Percentiles rank a stretch among this genome's conserved stretches.
These are phyloP conservation scores for Magnaporthiopsis incrustans DNA, from an alignment of 2,329 filamentous ascomycete species.

Conservation along the genomic window DNA sequence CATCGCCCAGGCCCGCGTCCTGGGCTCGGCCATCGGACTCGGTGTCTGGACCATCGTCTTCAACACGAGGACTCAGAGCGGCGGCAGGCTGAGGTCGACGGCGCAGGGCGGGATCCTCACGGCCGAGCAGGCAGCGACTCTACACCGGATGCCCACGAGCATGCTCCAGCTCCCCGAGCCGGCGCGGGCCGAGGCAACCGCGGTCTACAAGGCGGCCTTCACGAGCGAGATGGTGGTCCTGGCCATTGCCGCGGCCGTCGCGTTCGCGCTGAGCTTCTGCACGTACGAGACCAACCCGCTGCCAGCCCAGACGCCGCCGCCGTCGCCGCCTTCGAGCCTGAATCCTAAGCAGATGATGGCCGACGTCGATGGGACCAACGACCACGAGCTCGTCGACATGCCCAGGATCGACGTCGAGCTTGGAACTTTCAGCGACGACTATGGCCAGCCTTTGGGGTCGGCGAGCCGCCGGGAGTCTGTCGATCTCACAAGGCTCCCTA, in stretches of 20 bases:
- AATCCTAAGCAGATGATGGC: constrained; percentile 6
- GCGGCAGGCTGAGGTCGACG: constrained; percentile 16
- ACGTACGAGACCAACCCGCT: constrained; percentile 15
- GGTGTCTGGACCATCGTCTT: constrained; percentile 52
- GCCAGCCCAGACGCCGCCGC: constrained; percentile 10
- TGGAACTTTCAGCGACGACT: neutral
- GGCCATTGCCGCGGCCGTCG: constrained; percentile 11
- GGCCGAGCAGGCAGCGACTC: constrained; percentile 12
- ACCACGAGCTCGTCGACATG: neutral
- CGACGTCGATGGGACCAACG: neutral
- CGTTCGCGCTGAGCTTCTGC: constrained; percentile 14
- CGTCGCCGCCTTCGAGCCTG: neutral
- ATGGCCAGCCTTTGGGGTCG: neutral
- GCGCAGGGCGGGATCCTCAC: constrained; percentile 13
- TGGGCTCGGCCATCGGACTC: constrained; percentile 52
- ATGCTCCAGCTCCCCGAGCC: constrained; percentile 14
- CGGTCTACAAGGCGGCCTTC: constrained; percentile 14
- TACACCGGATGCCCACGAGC: constrained; percentile 15
- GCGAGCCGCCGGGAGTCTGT: neutral
- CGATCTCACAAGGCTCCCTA: constrained; percentile 1
- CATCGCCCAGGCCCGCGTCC: constrained; percentile 50
- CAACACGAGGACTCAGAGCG: constrained; percentile 23
- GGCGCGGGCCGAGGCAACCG: constrained; percentile 10
- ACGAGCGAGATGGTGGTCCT: constrained; percentile 13
- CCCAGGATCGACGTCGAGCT: neutral